phyloP scores from a whole-genome alignment of 2,329 filamentous ascomycete species.

The Neonectria neomacrospora region DNA sequence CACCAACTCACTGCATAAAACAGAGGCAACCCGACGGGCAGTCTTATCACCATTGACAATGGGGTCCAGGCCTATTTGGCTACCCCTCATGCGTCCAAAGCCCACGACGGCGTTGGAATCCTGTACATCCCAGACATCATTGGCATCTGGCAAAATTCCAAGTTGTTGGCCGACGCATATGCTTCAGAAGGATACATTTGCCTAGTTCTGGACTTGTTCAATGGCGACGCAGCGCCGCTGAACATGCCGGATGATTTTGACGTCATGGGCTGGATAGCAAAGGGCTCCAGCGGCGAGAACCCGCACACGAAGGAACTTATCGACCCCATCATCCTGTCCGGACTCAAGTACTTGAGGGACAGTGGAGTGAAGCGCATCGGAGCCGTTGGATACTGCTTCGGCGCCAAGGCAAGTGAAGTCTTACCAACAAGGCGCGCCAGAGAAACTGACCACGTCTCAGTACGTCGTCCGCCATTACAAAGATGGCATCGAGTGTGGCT shows the following conservation, averaged over 20 bases:
- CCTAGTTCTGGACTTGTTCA: conserved; percentile 49
- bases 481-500: conserved; percentile 75
- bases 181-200: conserved; percentile 48
- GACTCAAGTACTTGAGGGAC: conserved; percentile 65
- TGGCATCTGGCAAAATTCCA: conserved; percentile 59
- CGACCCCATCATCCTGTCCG: conserved; percentile 46
- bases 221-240: conserved; percentile 55
- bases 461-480: conserved; percentile 74
- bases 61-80: conserved; percentile 60
- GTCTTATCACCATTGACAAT: conserved; percentile 53
- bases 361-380: conserved; percentile 69
- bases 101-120: conserved; percentile 49
- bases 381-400: conserved; percentile 79
- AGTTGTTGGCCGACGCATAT: conserved; percentile 52
- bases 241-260: conserved; percentile 51
- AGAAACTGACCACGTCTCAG: conserved; percentile 46
- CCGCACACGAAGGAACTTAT: conserved; percentile 48
- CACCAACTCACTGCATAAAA: background rate
- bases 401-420: conserved; percentile 67
- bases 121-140: conserved; percentile 60
- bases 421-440: background rate
- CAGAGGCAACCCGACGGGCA: conserved; percentile 57
- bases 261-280: conserved; percentile 45
- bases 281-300: conserved; percentile 58
- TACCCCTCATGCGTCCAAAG: conserved; percentile 51